Base-by-base conservation (phyloP, 108 stramenopile species). In the Conticribra guillardii region DNA sequence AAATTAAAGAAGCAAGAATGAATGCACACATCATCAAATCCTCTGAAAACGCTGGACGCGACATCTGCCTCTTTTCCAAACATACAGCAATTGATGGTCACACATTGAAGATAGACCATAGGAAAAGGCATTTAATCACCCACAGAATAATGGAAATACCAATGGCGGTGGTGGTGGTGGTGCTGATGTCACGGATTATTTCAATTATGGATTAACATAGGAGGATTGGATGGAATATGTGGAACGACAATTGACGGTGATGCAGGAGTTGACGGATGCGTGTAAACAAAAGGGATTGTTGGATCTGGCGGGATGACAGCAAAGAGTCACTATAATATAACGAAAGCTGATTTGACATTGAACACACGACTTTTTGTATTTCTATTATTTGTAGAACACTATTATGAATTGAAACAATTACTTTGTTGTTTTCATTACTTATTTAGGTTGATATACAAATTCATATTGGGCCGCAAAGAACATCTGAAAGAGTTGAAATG, bases 51-150 rank as follows among this genome's bases (percentile, higher is more conserved):
- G 92, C 95, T 26, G 95, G 95, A 4, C 84, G 95, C 11, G 95
- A 96, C 74, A 88, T 92, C 0, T 87, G 88, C 53, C 79, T 96
- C 15, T 96, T 96, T 66, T 86, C 84, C 24, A 96, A 96, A 67
- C 82, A 92, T 9, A 96, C 95, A 0, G 89, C 90, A 18, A 93
- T 96, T 73, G 95, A 96, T 65, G 93, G 93, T 71, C 87, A 88
- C 9, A 90, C 64, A 90, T 96, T 65, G 95, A 96, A 49, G 95
- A 96, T 48, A 93, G 92, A 61, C 94, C 91, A n/a, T 96, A 92
- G 92, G 70, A 67, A 0, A 81, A 87, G 31, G 60, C n/a, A n/a
- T n/a, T n/a, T n/a, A n/a, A n/a, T n/a, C n/a, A n/a, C n/a, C n/a
- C n/a, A n/a, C n/a, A n/a, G n/a, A n/a, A n/a, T n/a, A n/a, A n/a